These are phyloP conservation scores for Simplicillium sp. DNA, from an alignment of 2,329 filamentous ascomycete genomes.

Conservation along the genomic window DNA sequence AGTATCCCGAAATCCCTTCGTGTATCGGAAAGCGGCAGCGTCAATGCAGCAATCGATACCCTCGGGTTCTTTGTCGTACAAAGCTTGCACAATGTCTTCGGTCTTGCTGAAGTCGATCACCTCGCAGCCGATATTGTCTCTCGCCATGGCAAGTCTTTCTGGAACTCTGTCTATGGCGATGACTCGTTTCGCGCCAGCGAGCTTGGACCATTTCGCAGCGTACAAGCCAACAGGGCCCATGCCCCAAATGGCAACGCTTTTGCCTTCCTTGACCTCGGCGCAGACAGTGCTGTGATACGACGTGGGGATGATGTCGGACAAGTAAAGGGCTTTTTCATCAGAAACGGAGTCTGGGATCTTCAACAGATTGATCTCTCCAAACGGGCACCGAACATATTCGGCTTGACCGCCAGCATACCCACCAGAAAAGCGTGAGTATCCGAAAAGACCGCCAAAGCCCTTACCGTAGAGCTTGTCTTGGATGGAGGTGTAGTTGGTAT, in stretches of 20 bases:
- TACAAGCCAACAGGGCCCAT: slow-evolving; percentile 49
- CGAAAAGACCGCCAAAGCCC: slow-evolving; percentile 42
- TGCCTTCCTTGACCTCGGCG: slow-evolving; percentile 52
- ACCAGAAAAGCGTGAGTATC: slow-evolving; percentile 51
- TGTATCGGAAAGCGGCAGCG: too few relatives aligned
- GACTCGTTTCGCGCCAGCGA: too few relatives aligned
- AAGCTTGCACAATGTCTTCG: too few relatives aligned
- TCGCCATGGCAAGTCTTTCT: too few relatives aligned
- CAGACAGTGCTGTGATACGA: slow-evolving; percentile 57
- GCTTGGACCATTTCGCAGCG: not conserved
- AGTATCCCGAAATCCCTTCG: too few relatives aligned
- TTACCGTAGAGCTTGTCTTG: slow-evolving; percentile 48
- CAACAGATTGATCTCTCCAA: slow-evolving; percentile 54
- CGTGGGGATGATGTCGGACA: slow-evolving; percentile 54
- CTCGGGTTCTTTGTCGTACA: too few relatives aligned
- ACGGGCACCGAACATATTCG: slow-evolving; percentile 58
- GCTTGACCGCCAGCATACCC: slow-evolving; percentile 60
- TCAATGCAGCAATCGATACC: too few relatives aligned
- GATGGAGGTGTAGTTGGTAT: slow-evolving; percentile 51
- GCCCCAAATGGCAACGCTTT: slow-evolving; percentile 56
- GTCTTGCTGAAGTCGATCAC: too few relatives aligned
- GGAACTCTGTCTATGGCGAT: too few relatives aligned
- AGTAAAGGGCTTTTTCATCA: slow-evolving; percentile 56
- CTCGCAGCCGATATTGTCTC: too few relatives aligned
- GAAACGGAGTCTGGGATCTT: slow-evolving; percentile 55